Base-by-base conservation (phyloP, 2,329 filamentous ascomycete species). In the Pseudogymnoascus sp. region DNA sequence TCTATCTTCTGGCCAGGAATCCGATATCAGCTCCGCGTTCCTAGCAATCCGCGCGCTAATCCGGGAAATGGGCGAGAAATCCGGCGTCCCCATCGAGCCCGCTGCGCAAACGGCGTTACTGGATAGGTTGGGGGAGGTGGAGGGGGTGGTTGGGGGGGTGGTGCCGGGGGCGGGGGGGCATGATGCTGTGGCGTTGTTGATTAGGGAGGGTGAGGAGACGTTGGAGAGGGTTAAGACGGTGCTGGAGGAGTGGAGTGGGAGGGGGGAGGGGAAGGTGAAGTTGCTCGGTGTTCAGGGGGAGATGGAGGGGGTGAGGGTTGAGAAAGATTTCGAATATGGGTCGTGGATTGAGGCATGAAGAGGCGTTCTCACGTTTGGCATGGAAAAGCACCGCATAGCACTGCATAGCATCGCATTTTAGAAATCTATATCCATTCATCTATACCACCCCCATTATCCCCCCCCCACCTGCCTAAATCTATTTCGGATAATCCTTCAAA, bases 81-180 rank as follows among this genome's bases (percentile, higher is more conserved):
- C 90, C 62, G 86, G 81, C 0, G 93, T 96, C 6, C 92, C 93
- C 3, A 93, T 99, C 68, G 95, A 99, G 79, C 95, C 95, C 0
- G 80, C 80, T 45, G 87, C 89, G 69, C 95, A 99, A 81, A 96
- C 92, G 1, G 84, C 85, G 72, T 79, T 99, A 65, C 78, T 99
- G 37, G 90, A 99, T 76, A 90, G 86, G 8, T 81, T 93, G 64
- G 75, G 77, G n/a, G 72, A 70, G 3, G 78, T 97, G 1, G 82
- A 89, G 0, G 95, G 93, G 5, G 92, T 98, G 2, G 85, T 93
- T 68, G 93, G 92, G 0, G 95, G 93, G 0, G 92, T 98, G 0
- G 95, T 97, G 0, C 95, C 95, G 0, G 95, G 95, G 0, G 95
- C 95, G 0, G 95, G 95, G 8, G 95, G 95, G 0, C 97, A 90